Conservation (phyloP, 331 rosid genomes). For the Prunus yedoensis region DNA sequence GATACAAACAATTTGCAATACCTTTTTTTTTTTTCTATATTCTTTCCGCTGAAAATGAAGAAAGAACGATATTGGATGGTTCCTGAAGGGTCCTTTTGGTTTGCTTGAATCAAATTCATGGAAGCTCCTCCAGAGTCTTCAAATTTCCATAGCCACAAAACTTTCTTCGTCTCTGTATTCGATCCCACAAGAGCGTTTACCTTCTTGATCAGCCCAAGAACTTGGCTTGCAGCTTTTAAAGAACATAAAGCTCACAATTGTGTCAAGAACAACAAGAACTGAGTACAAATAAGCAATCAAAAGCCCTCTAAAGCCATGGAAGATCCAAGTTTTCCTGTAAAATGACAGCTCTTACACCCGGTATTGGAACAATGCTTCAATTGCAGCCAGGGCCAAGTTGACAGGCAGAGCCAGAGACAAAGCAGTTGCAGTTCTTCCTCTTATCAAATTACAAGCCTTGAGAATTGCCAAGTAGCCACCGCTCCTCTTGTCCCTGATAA, state of each 20-base stretch:
- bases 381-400: conserved; percentile 58
- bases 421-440: conserved; percentile 69
- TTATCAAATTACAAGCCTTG: conserved; percentile 62
- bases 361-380: conserved; percentile 83
- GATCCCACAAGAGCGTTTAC: neutral
- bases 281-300: conserved; percentile 78
- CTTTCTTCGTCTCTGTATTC: conserved; percentile 26
- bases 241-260: conserved; percentile 62
- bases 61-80: neutral
- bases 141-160: conserved; percentile 10
- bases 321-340: conserved; percentile 27
- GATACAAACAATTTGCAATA: conserved; percentile 2
- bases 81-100: neutral
- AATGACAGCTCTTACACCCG: conserved; percentile 48
- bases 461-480: conserved; percentile 75
- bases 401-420: conserved; percentile 70
- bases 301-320: conserved; percentile 60
- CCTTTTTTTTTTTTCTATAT: neutral
- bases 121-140: conserved; percentile 26
- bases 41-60: neutral
- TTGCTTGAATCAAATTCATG: conserved; percentile 4
- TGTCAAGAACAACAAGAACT: conserved; percentile 63
- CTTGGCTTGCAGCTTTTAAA: conserved; percentile 52
- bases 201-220: conserved; percentile 28
- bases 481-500: conserved; percentile 56